Base-by-base conservation (phyloP, 176 grass and related monocot genomes). In the Chrysopogon serrulatus region DNA sequence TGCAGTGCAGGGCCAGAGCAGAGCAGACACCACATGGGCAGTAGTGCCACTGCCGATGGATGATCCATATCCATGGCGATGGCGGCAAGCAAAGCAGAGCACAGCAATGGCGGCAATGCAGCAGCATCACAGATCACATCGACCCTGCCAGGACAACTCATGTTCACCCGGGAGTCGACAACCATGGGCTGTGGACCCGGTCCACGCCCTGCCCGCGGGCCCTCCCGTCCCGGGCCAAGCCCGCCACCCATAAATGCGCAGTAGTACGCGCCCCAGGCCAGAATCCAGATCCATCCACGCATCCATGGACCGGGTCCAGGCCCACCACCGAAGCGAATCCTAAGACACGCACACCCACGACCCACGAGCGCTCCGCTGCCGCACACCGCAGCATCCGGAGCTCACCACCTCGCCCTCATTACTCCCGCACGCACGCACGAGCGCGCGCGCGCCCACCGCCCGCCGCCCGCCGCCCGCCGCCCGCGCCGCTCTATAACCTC, bases 231-330 rank as follows among this genome's bases (percentile, higher is more conserved):
- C 18, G 23, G 17, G 47, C 17, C 68, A 79, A 74, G 67, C 75
- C 61, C 87, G 85, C 15, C 47, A 51, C 57, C 40, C 78, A 48
- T 84, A 24, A 88, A 84, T 84, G 67, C 36, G 1, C n/a, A n/a
- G n/a, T n/a, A n/a, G n/a, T 6, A 0, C 44, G 44, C 44, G 9
- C 35, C 65, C 36, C 54, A 27, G 9, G 3, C 48, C 18, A 51
- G 18, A 6, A 2, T n/a, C n/a, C 48, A 51, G 48, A 36, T 79
- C 74, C 57, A n/a, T 15, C 28, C 26, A 23, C 6, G 0, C 49
- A 23, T 54, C 49, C 49, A 23, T 79, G 56, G 34, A 74, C 77
- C 85, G 15, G 18, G 69, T 86, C 68, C 26, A 74, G 34, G 37
- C 40, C 33, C 6, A n/a, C n/a, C 16, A 27, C 40, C 17, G 5